Evolutionary conservation across 129 eudicot species (phyloP).

Genomic region (Pulicaria dysenterica): DNA sequence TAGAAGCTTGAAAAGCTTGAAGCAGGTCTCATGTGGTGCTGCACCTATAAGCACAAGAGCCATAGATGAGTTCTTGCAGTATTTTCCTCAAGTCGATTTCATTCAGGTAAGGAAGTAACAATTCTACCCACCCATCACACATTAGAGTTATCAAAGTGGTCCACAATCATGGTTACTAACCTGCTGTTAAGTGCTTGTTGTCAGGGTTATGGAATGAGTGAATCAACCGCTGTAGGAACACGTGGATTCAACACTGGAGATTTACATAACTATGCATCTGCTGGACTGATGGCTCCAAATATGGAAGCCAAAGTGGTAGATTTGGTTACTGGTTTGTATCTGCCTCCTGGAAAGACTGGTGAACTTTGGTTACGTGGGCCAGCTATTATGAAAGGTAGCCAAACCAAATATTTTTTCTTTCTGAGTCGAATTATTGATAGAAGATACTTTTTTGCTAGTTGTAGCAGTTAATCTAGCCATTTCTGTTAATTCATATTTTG

Average conservation of each 20-base stretch:
- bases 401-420: neutral
- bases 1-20: slow-evolving; percentile 53
- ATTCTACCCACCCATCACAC: neutral
- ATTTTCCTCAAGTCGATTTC: slow-evolving; percentile 71
- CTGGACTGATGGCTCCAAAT: slow-evolving; percentile 81
- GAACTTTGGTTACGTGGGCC: slow-evolving; percentile 89
- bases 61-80: slow-evolving; percentile 61
- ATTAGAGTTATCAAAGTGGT: neutral
- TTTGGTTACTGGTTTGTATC: slow-evolving; percentile 52
- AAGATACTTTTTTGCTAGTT: neutral
- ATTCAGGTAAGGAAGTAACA: slow-evolving; percentile 65
- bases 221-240: slow-evolving; percentile 66
- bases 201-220: slow-evolving; percentile 84
- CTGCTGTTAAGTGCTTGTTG: slow-evolving; percentile 17
- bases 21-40: slow-evolving; percentile 90
- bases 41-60: slow-evolving; percentile 53
- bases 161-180: neutral
- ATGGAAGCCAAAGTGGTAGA: slow-evolving; percentile 87
- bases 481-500: neutral
- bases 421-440: neutral
- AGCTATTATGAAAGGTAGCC: slow-evolving; percentile 77
- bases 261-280: slow-evolving; percentile 52
- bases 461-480: neutral
- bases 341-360: slow-evolving; percentile 76
- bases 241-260: slow-evolving; percentile 54